These are phyloP conservation scores for Boletus eberwhitei DNA, from an alignment of 768 basidiomycete genomes.

Conservation along the genomic window DNA sequence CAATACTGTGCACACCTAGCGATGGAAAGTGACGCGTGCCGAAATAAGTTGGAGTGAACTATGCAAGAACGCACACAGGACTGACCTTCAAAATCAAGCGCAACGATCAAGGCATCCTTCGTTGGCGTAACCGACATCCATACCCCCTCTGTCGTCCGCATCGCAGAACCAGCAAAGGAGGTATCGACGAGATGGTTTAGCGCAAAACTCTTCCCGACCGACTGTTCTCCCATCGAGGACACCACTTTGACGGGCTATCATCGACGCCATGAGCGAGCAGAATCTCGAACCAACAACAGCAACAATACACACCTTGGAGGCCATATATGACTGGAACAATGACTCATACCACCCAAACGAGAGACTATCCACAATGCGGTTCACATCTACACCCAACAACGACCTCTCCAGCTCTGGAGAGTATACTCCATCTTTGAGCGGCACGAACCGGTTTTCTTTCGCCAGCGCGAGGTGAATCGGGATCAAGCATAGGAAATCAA, in stretches of 20 bases:
- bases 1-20: constrained; percentile 58
- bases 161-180: constrained; percentile 62
- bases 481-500: constrained; percentile 57
- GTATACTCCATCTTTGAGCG: constrained; percentile 55
- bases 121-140: constrained; percentile 70
- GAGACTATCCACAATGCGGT: constrained; percentile 51
- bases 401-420: constrained; percentile 48
- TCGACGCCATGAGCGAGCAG: not conserved
- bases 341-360: constrained; percentile 67
- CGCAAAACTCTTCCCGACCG: constrained; percentile 58
- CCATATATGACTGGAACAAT: constrained; percentile 60
- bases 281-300: fast-evolving
- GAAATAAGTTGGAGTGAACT: not conserved
- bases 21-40: not conserved
- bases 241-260: constrained; percentile 59
- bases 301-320: constrained; percentile 40
- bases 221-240: constrained; percentile 68
- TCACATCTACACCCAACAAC: constrained; percentile 59
- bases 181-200: constrained; percentile 62
- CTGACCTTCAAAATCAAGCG: constrained; percentile 62
- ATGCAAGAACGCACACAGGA: not conserved
- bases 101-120: constrained; percentile 48
- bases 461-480: constrained; percentile 63
- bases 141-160: constrained; percentile 66
- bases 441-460: constrained; percentile 57